Percentiles rank a stretch among this genome's conserved stretches.
phyloP scores from a whole-genome alignment of 306 rosid genomes.

The Lablab purpureus region DNA sequence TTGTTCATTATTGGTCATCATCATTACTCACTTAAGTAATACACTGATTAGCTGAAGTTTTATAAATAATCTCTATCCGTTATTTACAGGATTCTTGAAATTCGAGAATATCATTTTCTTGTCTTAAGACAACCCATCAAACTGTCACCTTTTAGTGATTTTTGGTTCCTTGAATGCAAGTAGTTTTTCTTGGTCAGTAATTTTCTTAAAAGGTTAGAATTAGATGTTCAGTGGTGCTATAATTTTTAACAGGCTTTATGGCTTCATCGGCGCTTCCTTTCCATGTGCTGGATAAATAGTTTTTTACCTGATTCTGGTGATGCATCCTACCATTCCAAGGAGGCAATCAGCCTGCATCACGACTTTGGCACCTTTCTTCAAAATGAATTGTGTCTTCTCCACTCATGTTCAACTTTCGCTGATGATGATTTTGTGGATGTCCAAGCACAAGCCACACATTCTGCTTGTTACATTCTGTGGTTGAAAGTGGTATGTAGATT shows the following conservation, averaged over 20 bases:
- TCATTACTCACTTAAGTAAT: slow-evolving; percentile 27
- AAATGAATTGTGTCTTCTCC: slow-evolving; percentile 62
- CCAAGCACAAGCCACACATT: slow-evolving; percentile 70
- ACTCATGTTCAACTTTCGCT: slow-evolving; percentile 58
- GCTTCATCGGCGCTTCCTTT: slow-evolving; percentile 94
- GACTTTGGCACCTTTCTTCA: slow-evolving; percentile 57
- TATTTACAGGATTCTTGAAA: slow-evolving; percentile 26
- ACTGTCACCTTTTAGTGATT: not conserved
- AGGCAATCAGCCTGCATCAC: slow-evolving; percentile 37
- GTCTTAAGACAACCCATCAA: not conserved
- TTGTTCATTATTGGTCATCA: slow-evolving; percentile 18
- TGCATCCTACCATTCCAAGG: slow-evolving; percentile 46
- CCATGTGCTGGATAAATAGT: slow-evolving; percentile 65
- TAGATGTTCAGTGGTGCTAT: slow-evolving; percentile 29
- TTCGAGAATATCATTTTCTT: not conserved
- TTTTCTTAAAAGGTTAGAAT: not conserved
- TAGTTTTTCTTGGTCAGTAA: slow-evolving; percentile 8
- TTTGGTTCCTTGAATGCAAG: slow-evolving; percentile 31
- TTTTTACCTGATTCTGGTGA: slow-evolving; percentile 38
- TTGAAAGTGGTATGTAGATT: slow-evolving; percentile 60
- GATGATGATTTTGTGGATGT: slow-evolving; percentile 70
- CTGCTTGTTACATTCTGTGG: slow-evolving; percentile 73
- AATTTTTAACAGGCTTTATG: slow-evolving; percentile 71
- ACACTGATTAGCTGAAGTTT: not conserved
- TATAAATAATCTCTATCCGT: not conserved